phyloP scores from a whole-genome alignment of 345 rosid genomes.

The Syzygium oleosum region DNA sequence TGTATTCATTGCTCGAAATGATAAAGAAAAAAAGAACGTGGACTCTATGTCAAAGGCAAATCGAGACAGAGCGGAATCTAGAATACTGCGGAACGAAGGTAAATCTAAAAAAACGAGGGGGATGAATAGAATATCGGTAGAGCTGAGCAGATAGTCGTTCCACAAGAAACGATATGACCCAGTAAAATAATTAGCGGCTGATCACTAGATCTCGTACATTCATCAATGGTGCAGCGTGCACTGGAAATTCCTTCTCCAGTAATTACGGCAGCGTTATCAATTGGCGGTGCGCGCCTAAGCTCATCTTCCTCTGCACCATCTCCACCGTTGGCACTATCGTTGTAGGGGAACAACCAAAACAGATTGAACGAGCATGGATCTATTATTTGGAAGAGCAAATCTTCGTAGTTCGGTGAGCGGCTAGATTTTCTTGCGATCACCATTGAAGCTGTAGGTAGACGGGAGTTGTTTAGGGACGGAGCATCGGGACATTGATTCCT shows the following conservation, averaged over 20 bases:
- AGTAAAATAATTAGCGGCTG: background rate
- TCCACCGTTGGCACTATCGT: accelerated
- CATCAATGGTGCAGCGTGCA: background rate
- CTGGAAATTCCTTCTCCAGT: background rate
- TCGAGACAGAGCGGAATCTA: too few species aligned
- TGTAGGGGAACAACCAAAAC: background rate
- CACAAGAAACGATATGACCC: accelerated
- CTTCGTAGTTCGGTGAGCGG: accelerated
- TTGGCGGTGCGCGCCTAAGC: accelerated
- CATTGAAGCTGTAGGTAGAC: background rate
- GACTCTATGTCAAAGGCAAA: background rate
- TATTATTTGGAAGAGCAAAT: background rate
- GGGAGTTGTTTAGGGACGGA: accelerated
- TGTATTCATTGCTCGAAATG: too few species aligned
- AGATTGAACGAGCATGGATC: accelerated
- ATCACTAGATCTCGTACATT: background rate
- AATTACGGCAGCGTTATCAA: accelerated
- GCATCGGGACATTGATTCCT: accelerated
- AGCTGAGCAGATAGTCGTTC: accelerated
- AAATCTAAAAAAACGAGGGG: background rate
- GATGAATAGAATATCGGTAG: background rate
- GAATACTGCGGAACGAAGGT: background rate
- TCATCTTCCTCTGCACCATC: accelerated
- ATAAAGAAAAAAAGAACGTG: too few species aligned
- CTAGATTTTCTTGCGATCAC: background rate